phyloP scores from a whole-genome alignment of 2,329 filamentous ascomycete genomes.

The Chaetothyriales sp. region DNA sequence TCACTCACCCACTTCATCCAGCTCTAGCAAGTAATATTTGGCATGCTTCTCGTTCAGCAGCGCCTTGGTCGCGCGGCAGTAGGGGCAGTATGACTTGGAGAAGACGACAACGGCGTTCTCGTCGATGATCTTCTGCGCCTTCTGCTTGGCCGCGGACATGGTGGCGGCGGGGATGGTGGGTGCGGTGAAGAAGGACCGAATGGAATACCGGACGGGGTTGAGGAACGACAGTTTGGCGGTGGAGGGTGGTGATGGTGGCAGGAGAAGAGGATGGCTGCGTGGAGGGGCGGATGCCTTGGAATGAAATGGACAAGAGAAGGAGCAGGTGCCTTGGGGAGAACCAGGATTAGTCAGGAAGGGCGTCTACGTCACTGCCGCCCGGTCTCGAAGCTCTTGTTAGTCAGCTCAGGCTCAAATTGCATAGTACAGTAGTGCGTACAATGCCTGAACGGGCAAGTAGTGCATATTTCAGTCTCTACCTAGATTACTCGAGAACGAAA shows the following conservation, averaged over 20 bases:
- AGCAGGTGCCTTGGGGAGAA: too few relatives aligned
- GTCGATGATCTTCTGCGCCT: conserved; percentile 76
- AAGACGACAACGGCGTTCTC: conserved; percentile 88
- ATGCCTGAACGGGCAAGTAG: too few relatives aligned
- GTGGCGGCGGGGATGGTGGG: conserved; percentile 42
- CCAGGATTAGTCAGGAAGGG: not conserved
- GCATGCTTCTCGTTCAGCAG: conserved; percentile 57
- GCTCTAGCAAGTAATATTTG: conserved; percentile 63
- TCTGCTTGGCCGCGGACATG: conserved; percentile 73
- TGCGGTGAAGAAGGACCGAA: conserved; percentile 52
- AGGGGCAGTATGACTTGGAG: conserved; percentile 93
- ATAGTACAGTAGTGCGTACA: too few relatives aligned
- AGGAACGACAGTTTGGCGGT: conserved; percentile 24
- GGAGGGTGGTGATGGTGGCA: not conserved
- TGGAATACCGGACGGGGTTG: conserved; percentile 44
- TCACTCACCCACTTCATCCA: conserved; percentile 67
- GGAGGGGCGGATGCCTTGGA: not conserved
- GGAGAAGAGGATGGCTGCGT: not conserved
- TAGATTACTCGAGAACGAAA: too few relatives aligned
- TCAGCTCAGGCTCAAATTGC: too few relatives aligned
- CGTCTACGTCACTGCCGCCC: too few relatives aligned
- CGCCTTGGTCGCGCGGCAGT: conserved; percentile 69
- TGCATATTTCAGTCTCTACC: too few relatives aligned
- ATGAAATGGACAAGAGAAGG: too few relatives aligned
- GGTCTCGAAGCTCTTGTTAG: too few relatives aligned